Conservation (phyloP, 495 filamentous ascomycete species). For the Sabuloglossum arenarium region DNA sequence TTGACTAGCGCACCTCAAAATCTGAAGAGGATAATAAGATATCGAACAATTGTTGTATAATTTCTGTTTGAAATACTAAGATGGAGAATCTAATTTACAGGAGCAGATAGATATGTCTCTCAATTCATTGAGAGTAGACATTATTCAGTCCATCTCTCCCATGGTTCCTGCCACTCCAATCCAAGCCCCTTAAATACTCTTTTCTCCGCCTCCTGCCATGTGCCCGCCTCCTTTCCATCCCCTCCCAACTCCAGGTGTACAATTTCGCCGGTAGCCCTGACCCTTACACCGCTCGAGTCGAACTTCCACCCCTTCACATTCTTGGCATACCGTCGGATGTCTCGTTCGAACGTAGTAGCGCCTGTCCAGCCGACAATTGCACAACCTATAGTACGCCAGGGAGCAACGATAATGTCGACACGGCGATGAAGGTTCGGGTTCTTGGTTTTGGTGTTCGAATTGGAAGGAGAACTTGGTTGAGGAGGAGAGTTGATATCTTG, state of each 20-base stretch:
- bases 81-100: too few species aligned
- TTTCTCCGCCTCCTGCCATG: constrained; percentile 53
- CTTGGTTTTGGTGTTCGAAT: constrained; percentile 16
- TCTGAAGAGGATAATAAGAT: too few species aligned
- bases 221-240: constrained; percentile 20
- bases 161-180: constrained; percentile 48
- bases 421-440: constrained; percentile 63
- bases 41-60: too few species aligned
- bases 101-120: too few species aligned
- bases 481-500: constrained; percentile 44
- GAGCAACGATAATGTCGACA: constrained; percentile 85
- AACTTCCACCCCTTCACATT: constrained; percentile 59
- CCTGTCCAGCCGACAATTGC: constrained; percentile 78
- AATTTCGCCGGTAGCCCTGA: constrained; percentile 37
- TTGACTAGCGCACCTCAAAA: too few species aligned
- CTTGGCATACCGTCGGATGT: constrained; percentile 64
- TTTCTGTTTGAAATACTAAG: too few species aligned
- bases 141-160: constrained; percentile 57
- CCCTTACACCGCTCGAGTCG: constrained; percentile 70
- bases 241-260: constrained; percentile 42
- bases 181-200: constrained; percentile 63
- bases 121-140: background rate
- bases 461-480: background rate
- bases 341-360: constrained; percentile 74
- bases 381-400: constrained; percentile 74